A percentile compares a stretch with the other conserved stretches of the same genome.
Conservation (phyloP, 2,329 filamentous ascomycete genomes). For the Fusarium sp. region DNA sequence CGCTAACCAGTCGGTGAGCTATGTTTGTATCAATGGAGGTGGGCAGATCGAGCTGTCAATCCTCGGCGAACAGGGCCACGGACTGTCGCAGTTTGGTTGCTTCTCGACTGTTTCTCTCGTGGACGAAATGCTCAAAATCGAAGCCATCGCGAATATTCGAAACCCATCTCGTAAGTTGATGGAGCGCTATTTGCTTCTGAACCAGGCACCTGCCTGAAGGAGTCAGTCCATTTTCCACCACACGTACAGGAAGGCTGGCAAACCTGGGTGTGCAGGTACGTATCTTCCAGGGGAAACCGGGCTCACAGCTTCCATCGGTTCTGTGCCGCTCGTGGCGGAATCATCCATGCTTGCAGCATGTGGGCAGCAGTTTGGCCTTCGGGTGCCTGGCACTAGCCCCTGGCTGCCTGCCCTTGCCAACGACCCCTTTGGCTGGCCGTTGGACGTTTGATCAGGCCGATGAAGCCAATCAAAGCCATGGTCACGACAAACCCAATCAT, state of each 20-base stretch:
- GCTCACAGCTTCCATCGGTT: conserved; percentile 15
- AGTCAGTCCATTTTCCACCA: conserved; percentile 2
- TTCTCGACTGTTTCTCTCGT: background rate
- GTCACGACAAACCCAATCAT: conserved; percentile 21
- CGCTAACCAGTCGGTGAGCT: conserved; percentile 5
- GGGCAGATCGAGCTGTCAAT: background rate
- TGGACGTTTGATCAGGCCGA: conserved; percentile 14
- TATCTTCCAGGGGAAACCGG: conserved; percentile 18
- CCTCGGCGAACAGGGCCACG: background rate
- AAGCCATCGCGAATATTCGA: conserved; percentile 5
- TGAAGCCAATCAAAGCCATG: conserved; percentile 12
- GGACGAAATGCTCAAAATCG: background rate
- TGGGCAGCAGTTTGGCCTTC: conserved; percentile 15
- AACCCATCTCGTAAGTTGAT: conserved; percentile 13
- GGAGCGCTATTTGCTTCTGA: conserved; percentile 2
- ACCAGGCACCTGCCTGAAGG: background rate
- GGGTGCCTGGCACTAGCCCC: conserved; percentile 38
- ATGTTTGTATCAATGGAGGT: background rate
- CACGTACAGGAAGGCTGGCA: background rate
- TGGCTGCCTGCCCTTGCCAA: conserved; percentile 1
- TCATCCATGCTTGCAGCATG: conserved; percentile 6
- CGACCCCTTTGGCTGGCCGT: conserved; percentile 24
- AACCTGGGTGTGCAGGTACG: background rate
- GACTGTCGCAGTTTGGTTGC: background rate
- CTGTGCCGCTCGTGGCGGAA: conserved; percentile 11